Percentiles rank a stretch among this genome's conserved stretches.
phyloP scores from a whole-genome alignment of 805 yeast genomes.

The Saturnispora sekii region DNA sequence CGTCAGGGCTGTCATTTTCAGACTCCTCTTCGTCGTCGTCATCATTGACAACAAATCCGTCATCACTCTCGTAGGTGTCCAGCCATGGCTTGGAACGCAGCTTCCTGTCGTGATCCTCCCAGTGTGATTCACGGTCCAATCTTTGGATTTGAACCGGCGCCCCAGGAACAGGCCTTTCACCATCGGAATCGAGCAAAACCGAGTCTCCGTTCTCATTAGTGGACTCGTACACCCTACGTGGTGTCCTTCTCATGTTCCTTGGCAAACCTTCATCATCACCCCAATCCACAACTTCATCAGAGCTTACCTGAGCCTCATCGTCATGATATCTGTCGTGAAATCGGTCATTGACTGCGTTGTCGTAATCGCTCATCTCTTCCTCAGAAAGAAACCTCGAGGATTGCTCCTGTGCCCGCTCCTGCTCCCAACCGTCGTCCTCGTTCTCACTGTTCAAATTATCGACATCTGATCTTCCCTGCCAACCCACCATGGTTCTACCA shows the following conservation, averaged over 20 bases:
- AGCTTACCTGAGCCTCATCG: slow-evolving; percentile 3
- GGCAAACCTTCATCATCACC: slow-evolving; percentile 5
- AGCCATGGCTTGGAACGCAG: not conserved
- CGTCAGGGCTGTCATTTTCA: not conserved
- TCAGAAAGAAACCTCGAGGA: not conserved
- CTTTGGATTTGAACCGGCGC: not conserved
- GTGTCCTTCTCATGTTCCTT: not conserved
- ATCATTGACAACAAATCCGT: slow-evolving; percentile 13
- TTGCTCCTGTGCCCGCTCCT: not conserved
- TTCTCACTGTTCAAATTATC: slow-evolving; percentile 10
- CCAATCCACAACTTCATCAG: not conserved
- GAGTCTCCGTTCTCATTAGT: not conserved
- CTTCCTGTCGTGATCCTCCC: not conserved
- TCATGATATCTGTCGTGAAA: not conserved
- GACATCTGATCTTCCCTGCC: slow-evolving; percentile 12
- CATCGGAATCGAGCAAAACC: slow-evolving; percentile 1
- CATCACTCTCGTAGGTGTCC: slow-evolving; percentile 11
- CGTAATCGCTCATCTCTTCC: slow-evolving; percentile 9
- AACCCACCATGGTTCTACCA: slow-evolving; percentile 37
- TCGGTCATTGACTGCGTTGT: slow-evolving; percentile 5
- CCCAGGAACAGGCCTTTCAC: slow-evolving; percentile 2
- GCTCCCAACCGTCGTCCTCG: slow-evolving; percentile 6
- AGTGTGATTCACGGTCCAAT: not conserved
- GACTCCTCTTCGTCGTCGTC: slow-evolving; percentile 9
- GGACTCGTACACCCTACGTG: not conserved